Evolutionary conservation across 176 grass and related monocot genomes (phyloP).

Genomic region (Raddia guianensis): DNA sequence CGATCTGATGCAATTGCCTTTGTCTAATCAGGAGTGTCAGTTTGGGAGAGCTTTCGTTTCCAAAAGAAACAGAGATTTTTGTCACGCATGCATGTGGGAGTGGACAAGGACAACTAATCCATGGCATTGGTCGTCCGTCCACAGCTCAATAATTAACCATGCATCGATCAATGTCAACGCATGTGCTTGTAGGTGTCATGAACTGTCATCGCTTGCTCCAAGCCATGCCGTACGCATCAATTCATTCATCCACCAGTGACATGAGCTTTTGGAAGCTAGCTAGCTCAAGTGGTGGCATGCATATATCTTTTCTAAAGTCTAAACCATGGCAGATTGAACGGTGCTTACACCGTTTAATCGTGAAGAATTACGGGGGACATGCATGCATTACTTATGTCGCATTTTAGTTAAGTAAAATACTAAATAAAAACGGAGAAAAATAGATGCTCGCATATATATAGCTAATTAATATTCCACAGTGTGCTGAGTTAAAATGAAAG

Average conservation of each 20-base stretch:
- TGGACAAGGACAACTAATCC: not conserved
- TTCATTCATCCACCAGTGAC: slow-evolving; percentile 3
- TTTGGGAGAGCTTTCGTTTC: not conserved
- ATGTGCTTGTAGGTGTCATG: slow-evolving; percentile 29
- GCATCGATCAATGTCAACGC: slow-evolving; percentile 36
- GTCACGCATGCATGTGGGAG: not conserved
- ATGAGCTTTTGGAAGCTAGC: not conserved
- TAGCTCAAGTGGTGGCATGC: slow-evolving; percentile 22
- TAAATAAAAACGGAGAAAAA: not conserved
- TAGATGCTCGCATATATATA: not conserved
- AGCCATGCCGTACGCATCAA: slow-evolving; percentile 18
- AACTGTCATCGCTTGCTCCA: slow-evolving; percentile 35
- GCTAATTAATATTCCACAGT: not conserved
- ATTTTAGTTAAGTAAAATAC: not conserved
- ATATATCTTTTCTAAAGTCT: not conserved
- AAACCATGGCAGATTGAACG: not conserved
- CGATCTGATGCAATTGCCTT: not conserved
- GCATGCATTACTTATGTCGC: not conserved
- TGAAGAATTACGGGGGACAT: not conserved
- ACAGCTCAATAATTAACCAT: not conserved
- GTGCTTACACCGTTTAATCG: not conserved
- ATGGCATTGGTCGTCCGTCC: not conserved
- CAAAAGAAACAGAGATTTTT: not conserved
- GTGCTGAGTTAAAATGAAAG: not conserved
- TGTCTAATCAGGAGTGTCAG: not conserved